phyloP scores from a whole-genome alignment of 2,329 filamentous ascomycete species.

The Calcarisporium arbuscula region DNA sequence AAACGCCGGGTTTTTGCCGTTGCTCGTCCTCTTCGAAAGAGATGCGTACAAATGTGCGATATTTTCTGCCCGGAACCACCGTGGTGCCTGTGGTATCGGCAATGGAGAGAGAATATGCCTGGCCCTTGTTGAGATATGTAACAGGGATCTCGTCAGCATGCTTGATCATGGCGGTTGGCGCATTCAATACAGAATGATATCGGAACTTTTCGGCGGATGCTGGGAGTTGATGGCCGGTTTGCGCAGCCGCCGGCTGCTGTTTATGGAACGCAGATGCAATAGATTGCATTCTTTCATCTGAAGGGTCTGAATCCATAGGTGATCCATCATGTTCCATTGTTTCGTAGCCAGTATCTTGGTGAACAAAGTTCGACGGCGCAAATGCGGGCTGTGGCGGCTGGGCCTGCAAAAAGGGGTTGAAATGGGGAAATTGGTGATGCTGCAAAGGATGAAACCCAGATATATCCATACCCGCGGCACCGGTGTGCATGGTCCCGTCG shows the following conservation, averaged over 20 bases:
- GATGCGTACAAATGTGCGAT: conserved; percentile 88
- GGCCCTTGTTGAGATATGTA: conserved; percentile 97
- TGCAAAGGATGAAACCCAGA: conserved; percentile 58
- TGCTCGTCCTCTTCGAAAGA: conserved; percentile 97
- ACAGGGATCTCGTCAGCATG: conserved; percentile 85
- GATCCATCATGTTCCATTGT: conserved; percentile 70
- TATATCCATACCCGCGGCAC: conserved; percentile 56
- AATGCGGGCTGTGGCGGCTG: conserved; percentile 52
- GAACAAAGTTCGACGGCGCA: conserved; percentile 73
- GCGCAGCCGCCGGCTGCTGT: conserved; percentile 39
- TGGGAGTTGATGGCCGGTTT: conserved; percentile 41
- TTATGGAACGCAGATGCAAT: conserved; percentile 56
- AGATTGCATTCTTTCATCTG: conserved; percentile 44
- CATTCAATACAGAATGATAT: conserved; percentile 83
- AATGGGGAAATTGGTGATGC: conserved; percentile 57
- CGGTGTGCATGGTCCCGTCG: conserved; percentile 56
- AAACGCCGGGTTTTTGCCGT: conserved; percentile 70
- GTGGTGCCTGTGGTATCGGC: conserved; percentile 66
- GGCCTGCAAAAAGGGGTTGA: conserved; percentile 64
- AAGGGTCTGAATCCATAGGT: conserved; percentile 52
- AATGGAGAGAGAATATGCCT: conserved; percentile 83
- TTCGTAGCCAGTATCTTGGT: conserved; percentile 75
- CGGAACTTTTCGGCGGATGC: conserved; percentile 68
- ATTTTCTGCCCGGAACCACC: conserved; percentile 57
- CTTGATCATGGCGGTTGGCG: conserved; percentile 94